phyloP scores from a whole-genome alignment of 176 grass and related monocot species.

The Musa beccarii region DNA sequence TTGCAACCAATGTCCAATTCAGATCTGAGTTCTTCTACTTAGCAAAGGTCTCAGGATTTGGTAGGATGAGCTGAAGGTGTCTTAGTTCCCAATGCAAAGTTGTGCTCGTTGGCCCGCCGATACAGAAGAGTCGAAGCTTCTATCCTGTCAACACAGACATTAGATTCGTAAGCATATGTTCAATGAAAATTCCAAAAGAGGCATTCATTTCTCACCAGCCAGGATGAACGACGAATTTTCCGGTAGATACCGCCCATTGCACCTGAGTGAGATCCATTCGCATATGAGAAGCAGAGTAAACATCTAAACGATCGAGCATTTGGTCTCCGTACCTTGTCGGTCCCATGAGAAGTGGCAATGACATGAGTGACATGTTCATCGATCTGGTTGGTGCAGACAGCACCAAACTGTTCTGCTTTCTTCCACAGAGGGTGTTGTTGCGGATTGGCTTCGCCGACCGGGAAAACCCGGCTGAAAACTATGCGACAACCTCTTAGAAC shows the following conservation, averaged over 20 bases:
- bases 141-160: constrained; percentile 59
- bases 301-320: background rate
- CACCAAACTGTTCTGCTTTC: constrained; percentile 83
- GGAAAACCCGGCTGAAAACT: constrained; percentile 83
- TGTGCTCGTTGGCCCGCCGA: constrained; percentile 55
- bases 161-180: background rate
- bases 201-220: constrained; percentile 64
- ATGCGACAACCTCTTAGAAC: constrained; percentile 64
- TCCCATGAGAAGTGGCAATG: constrained; percentile 72
- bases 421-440: constrained; percentile 81
- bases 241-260: constrained; percentile 69
- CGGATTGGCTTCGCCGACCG: constrained; percentile 55
- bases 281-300: background rate
- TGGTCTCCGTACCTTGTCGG: constrained; percentile 44
- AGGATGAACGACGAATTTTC: constrained; percentile 81
- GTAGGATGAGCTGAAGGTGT: background rate
- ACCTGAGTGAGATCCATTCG: constrained; percentile 25
- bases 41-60: too few species aligned
- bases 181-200: constrained; percentile 7
- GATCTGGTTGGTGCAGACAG: constrained; percentile 56
- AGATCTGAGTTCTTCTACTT: too few species aligned
- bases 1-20: too few species aligned
- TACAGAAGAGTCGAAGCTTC: constrained; percentile 90
- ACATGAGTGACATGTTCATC: constrained; percentile 83
- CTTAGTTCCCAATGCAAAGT: constrained; percentile 50